These are phyloP conservation scores for Saccharomyces hybrid DNA, from an alignment of 1,139 yeast genomes.

Conservation along the genomic window DNA sequence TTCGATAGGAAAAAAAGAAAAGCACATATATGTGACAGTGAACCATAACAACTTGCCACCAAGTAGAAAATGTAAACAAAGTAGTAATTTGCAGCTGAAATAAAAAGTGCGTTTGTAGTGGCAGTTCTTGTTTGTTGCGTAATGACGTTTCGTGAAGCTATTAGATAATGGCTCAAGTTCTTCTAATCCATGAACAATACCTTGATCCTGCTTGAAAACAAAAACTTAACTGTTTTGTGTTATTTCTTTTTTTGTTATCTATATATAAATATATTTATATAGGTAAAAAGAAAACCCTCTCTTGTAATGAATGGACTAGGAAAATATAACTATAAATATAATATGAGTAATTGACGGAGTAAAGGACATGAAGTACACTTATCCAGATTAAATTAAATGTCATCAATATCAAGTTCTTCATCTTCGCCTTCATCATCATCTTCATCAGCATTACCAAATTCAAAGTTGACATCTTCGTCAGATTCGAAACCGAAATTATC, in stretches of 20 bases:
- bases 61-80: background rate
- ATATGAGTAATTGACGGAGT: background rate
- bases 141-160: background rate
- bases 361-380: background rate
- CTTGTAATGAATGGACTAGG: background rate
- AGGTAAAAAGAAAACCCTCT: conserved; percentile 3
- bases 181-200: background rate
- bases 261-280: conserved; percentile 6
- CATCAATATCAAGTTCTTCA: conserved; percentile 56
- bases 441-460: conserved; percentile 91
- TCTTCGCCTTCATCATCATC: conserved; percentile 67
- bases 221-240: background rate
- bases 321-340: conserved; percentile 1
- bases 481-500: conserved; percentile 96
- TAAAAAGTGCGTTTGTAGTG: background rate
- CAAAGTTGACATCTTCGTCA: conserved; percentile 96
- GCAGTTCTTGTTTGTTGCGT: background rate
- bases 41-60: background rate
- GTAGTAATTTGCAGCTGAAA: background rate
- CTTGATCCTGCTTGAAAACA: background rate
- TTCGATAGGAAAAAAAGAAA: background rate
- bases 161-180: background rate
- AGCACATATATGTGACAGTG: background rate
- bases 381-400: conserved; percentile 18
- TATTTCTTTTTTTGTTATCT: conserved; percentile 8